Conservation (phyloP, 2,329 filamentous ascomycete genomes). For the Seiridium cupressi region DNA sequence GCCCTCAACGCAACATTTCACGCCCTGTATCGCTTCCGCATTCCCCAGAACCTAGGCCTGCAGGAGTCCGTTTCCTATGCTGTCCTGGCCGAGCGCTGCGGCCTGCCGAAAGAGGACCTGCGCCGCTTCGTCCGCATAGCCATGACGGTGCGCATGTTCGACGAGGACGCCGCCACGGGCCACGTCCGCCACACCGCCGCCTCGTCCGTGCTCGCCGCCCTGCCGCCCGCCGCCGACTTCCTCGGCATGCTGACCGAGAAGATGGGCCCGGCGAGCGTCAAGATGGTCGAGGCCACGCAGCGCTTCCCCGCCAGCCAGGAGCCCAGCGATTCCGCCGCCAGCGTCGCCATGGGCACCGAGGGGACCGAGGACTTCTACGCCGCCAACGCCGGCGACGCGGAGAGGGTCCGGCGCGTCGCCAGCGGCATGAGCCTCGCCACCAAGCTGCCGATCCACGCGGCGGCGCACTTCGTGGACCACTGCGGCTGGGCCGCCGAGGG, state of each 20-base stretch:
- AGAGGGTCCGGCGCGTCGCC: conserved; percentile 20
- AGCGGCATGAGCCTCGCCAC: conserved; percentile 21
- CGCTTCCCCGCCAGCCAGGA: conserved; percentile 22
- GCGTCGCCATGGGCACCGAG: conserved; percentile 17
- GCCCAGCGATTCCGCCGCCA: conserved; percentile 21
- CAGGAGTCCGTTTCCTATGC: conserved; percentile 14
- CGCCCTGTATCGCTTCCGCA: conserved; percentile 19
- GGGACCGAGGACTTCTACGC: conserved; percentile 19
- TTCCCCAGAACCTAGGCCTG: conserved; percentile 15
- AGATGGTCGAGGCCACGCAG: conserved; percentile 17
- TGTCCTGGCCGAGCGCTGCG: conserved; percentile 14
- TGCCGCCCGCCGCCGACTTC: conserved; percentile 14
- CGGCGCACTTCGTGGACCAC: conserved; percentile 20
- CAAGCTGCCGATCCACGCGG: conserved; percentile 15
- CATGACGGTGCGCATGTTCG: conserved; percentile 22
- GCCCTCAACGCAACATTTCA: conserved; percentile 14
- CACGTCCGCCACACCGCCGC: conserved; percentile 22
- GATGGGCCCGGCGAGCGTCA: conserved; percentile 11
- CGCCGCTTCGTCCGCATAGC: conserved; percentile 23
- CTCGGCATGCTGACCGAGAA: conserved; percentile 19
- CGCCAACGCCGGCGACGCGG: conserved; percentile 19
- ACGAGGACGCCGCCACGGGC: conserved; percentile 17
- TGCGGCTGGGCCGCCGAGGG: conserved; percentile 19
- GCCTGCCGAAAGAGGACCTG: conserved; percentile 18
- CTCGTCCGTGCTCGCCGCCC: conserved; percentile 12